Evolutionary conservation across 768 basidiomycete species (phyloP), one percentile per base, ranked within the genome.

Genomic region (Auricularia sp.): DNA sequence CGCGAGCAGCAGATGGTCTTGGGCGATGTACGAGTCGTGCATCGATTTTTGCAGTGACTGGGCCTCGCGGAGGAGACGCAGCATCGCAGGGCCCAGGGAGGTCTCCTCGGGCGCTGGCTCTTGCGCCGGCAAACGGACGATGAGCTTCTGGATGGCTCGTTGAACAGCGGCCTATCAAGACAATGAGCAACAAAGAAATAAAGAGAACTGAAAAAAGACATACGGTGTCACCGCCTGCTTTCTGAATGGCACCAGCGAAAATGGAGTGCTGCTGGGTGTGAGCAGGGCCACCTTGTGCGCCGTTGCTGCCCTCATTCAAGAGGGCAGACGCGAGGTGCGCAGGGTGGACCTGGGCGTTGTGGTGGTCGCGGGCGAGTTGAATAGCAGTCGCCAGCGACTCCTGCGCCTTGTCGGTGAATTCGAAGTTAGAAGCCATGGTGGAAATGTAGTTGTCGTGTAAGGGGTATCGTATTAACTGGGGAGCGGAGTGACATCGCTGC

Each of bases 21-120:
- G 90, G 0, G 94, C 93, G 65, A 98, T 88, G 74, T 91, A 97
- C 1, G 87, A 87, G 73, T 95, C 93, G 71, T 89, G 87, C 87
- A 88, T 89, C 4, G 79, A 87, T 78, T 91, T 93, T 71, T 89
- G 88, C 33, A 90, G 75, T 12, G 78, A 81, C 66, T 89, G 87
- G 0, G 93, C 92, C 66, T 90, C 88, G 11, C 85, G 83, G 36
- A 96, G 75, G 53, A 92, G 81, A 70, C 86, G 84, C 65, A 82
- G 70, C 3, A 82, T 70, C 8, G 83, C 76, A 1, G 82, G 76
- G 36, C 86, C 83, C 61, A 92, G 73, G 2, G 85, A 78, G 3
- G 86, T 79, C 59, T 94, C 92, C 61, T 93, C 88, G 0, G 96
- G 96, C 7, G 92, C 80, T 29, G 97, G 96, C 34, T 81, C 83